phyloP scores from a whole-genome alignment of 768 basidiomycete species.

The Rossbeevera mucosa region DNA sequence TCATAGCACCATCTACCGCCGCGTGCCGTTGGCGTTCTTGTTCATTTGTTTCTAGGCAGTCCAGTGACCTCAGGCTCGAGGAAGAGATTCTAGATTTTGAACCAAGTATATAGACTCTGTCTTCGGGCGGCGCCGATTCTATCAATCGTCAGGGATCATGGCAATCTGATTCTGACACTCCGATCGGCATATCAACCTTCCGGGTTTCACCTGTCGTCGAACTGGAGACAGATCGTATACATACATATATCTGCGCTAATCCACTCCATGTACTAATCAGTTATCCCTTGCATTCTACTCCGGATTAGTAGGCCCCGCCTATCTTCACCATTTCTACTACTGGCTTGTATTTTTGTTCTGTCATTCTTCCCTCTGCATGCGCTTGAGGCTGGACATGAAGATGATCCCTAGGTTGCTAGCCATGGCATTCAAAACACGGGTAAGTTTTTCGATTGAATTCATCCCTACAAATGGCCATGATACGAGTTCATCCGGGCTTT shows the following conservation, averaged over 20 bases:
- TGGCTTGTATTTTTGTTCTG: background rate
- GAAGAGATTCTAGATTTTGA: background rate
- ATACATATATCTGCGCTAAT: background rate
- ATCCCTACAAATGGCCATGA: background rate
- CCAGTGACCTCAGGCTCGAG: background rate
- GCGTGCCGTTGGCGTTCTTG: background rate
- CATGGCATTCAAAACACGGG: constrained; percentile 8
- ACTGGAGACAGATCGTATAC: background rate
- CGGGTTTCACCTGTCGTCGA: background rate
- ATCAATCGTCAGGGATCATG: background rate
- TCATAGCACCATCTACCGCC: background rate
- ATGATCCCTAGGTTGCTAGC: background rate
- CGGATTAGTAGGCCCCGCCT: background rate
- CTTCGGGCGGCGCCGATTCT: background rate
- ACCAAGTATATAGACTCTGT: background rate
- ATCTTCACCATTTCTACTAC: background rate
- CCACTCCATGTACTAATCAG: background rate
- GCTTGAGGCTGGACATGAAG: constrained; percentile 3
- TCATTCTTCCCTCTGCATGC: constrained; percentile 5
- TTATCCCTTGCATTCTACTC: background rate
- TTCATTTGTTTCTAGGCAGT: background rate
- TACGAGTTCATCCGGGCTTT: background rate
- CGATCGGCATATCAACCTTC: background rate
- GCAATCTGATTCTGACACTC: background rate
- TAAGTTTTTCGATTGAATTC: constrained; percentile 1